phyloP scores from a whole-genome alignment of 768 basidiomycete species.

The Lyophyllum atratum region DNA sequence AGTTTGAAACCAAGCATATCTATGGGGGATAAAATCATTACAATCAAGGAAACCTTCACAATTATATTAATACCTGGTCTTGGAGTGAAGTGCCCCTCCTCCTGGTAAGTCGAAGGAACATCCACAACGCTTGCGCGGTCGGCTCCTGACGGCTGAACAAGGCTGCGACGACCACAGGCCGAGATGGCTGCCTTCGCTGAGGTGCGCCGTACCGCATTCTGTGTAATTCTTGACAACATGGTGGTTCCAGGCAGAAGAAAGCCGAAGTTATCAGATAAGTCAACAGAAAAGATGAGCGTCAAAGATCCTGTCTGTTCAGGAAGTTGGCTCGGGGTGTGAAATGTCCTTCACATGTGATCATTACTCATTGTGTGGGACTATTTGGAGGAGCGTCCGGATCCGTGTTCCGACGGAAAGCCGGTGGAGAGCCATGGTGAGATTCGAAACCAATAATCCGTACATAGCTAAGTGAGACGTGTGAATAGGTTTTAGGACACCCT shows the following conservation, averaged over 20 bases:
- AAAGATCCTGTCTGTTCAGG: background rate
- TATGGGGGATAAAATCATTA: slow-evolving; percentile 25
- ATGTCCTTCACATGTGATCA: background rate
- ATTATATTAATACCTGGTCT: slow-evolving; percentile 52
- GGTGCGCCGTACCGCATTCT: slow-evolving; percentile 36
- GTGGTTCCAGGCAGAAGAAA: slow-evolving; percentile 15
- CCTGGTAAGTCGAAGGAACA: slow-evolving; percentile 71
- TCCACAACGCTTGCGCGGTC: slow-evolving; percentile 85
- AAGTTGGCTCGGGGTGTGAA: slow-evolving; percentile 1
- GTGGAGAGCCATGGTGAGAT: too few relatives aligned
- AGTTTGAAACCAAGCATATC: slow-evolving; percentile 92
- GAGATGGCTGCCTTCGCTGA: slow-evolving; percentile 30
- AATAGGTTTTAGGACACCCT: too few relatives aligned
- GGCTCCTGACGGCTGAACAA: slow-evolving; percentile 81
- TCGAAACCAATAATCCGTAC: too few relatives aligned
- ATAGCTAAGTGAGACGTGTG: too few relatives aligned
- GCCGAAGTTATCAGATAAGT: slow-evolving; percentile 20
- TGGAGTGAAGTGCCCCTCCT: slow-evolving; percentile 70
- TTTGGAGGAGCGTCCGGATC: background rate
- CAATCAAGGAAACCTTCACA: background rate
- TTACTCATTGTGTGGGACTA: background rate
- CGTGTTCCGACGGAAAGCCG: background rate
- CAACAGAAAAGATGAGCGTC: background rate
- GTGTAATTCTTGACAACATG: slow-evolving; percentile 64
- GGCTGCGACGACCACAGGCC: slow-evolving; percentile 47